Evolutionary conservation across 1,284 basidiomycete species (phyloP), one percentile per base, ranked within the genome.

Genomic region (Malassezia vespertilionis): DNA sequence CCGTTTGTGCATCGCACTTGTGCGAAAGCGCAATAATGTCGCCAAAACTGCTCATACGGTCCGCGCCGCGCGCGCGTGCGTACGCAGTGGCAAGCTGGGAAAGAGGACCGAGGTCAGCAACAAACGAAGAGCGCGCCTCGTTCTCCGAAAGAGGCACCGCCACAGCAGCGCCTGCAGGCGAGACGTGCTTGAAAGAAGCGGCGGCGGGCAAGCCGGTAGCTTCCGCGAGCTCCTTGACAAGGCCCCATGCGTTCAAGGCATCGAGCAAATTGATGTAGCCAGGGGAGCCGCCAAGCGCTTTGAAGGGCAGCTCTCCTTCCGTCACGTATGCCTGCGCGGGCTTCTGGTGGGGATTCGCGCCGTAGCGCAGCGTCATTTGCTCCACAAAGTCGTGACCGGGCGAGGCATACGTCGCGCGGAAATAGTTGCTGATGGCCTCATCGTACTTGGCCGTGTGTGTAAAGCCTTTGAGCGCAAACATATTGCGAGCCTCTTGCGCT

Each of bases 181-280:
- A 96, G 52, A 97, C 93, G 72, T 99, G 91, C 77, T 99, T 99
- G 82, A 97, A 99, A 1, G 90, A 96, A 3, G 91, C 89, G 14
- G 91, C 91, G 20, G 93, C 93, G 14, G 93, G 89, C 41, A 96
- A 80, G 42, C 69, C 57, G 24, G 74, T 80, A 1, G 84, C 85
- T 60, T 82, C 82, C 40, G 88, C 82, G 9, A 99, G 79, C 72
- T 99, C 91, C 69, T 84, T 86, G 53, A 99, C 91, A 38, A 99
- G 80, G 0, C 86, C 91, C 72, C 85, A 99, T 7, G 91, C 91
- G 74, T 96, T 96, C 65, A 99, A 80, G 0, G 88, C 89, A 66
- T 97, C 93, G 47, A 99, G 79, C n/a, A 97, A 79, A 76, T 99
- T 97, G 77, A 99, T 97, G 74, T 96, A 97, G 33, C 91, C 93